phyloP scores from a whole-genome alignment of 169 alveolate species.

The Amoebophrya sp. region DNA sequence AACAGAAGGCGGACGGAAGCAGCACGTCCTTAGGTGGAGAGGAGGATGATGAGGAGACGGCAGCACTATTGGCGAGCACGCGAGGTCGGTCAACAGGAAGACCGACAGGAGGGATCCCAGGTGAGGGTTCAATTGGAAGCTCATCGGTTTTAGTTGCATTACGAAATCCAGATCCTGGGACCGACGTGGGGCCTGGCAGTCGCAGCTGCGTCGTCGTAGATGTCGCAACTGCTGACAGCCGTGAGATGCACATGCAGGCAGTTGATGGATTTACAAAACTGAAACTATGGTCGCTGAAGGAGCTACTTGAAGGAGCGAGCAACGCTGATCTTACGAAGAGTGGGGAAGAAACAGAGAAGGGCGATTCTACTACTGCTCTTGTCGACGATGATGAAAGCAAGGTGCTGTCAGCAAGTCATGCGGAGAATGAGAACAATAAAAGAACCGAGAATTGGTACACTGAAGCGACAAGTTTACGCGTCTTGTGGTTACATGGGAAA shows the following conservation, averaged over 20 bases:
- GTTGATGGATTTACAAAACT: no score
- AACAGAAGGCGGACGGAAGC: background rate
- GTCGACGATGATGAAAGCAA: no score
- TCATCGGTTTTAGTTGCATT: background rate
- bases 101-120: background rate
- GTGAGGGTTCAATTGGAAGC: background rate
- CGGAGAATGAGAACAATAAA: no score
- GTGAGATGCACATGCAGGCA: no score
- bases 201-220: background rate
- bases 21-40: background rate
- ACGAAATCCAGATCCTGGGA: background rate
- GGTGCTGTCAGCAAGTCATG: no score
- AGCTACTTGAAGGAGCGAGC: no score
- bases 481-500: background rate
- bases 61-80: background rate
- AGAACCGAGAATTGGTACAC: background rate
- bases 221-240: background rate
- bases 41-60: background rate
- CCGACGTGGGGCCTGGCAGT: background rate
- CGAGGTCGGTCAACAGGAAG: background rate
- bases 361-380: no score
- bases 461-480: background rate
- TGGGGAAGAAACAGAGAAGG: no score
- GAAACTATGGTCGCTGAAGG: no score
- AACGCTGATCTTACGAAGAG: no score